Percentiles rank a stretch among this genome's conserved stretches.
phyloP scores from a whole-genome alignment of 139 green algal genomes.

The Chlorella ohadii region DNA sequence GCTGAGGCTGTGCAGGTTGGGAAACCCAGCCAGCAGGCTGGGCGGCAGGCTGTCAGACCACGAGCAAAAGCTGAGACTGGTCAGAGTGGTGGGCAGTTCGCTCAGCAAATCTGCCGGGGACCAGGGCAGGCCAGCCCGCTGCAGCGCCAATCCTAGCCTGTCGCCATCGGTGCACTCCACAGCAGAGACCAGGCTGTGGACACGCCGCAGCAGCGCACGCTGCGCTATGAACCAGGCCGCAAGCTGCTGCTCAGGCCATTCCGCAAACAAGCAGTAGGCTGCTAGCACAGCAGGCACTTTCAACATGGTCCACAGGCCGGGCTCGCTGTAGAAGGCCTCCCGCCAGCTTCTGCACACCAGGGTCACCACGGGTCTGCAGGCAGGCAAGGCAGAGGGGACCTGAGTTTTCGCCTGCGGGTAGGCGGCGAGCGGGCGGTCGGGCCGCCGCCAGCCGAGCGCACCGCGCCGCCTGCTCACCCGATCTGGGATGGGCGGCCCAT shows the following conservation, averaged over 20 bases:
- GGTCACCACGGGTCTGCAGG: background rate
- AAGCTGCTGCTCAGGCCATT: background rate
- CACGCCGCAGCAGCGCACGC: background rate
- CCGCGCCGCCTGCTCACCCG: background rate
- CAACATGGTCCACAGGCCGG: background rate
- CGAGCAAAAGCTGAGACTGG: background rate
- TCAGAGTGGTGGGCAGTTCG: background rate
- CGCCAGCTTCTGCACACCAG: background rate
- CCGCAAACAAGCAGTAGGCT: too few relatives aligned
- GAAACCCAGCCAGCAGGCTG: too few relatives aligned
- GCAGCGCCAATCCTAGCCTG: background rate
- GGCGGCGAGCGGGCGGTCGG: too few relatives aligned
- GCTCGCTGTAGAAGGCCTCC: background rate
- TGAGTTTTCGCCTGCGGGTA: background rate
- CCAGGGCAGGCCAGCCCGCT: background rate
- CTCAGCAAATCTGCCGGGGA: background rate
- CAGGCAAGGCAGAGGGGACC: background rate
- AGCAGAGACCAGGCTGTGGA: background rate
- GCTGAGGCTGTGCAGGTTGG: too few relatives aligned
- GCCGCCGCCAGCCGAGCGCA: too few relatives aligned
- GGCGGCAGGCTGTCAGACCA: background rate
- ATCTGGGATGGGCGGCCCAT: background rate
- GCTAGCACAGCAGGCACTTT: background rate
- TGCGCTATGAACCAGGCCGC: background rate
- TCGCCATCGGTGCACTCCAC: too few relatives aligned